Evolutionary conservation across 805 yeast species (phyloP).

Genomic region (Pichia paraexigua): DNA sequence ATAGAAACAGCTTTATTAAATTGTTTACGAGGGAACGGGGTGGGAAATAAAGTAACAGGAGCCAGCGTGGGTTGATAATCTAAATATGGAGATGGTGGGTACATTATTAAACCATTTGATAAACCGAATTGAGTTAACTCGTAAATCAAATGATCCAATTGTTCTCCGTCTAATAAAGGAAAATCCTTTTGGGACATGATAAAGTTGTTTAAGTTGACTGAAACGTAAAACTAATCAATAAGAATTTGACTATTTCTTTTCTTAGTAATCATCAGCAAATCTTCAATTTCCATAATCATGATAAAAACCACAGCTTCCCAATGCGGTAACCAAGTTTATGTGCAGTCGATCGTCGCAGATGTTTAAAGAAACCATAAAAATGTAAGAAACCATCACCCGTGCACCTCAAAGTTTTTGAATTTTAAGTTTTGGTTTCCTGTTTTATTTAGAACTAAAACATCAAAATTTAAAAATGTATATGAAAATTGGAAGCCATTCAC

Average conservation of each 20-base stretch:
- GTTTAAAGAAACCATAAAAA: neutral
- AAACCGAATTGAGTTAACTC: conserved; percentile 64
- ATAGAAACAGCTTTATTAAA: conserved; percentile 61
- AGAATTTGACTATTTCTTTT: neutral
- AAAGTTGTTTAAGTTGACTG: neutral
- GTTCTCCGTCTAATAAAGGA: conserved; percentile 10
- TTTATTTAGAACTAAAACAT: neutral
- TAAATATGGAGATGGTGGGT: conserved; percentile 48
- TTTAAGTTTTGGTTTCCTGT: neutral
- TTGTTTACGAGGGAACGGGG: conserved; percentile 68
- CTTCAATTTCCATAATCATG: neutral
- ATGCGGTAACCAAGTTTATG: neutral
- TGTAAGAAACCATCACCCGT: neutral
- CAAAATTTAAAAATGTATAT: neutral
- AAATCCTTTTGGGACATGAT: conserved; percentile 7
- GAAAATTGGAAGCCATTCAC: neutral
- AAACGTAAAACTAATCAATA: neutral
- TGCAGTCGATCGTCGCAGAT: neutral
- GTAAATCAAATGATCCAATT: conserved; percentile 12
- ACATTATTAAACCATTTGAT: conserved; percentile 75
- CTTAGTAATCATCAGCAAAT: neutral
- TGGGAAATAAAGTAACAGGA: conserved; percentile 86
- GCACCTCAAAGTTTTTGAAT: neutral
- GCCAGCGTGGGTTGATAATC: conserved; percentile 49
- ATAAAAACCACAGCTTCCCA: neutral